Base-by-base conservation (phyloP, 352 stramenopile genomes). In the Pythium brachiatum region DNA sequence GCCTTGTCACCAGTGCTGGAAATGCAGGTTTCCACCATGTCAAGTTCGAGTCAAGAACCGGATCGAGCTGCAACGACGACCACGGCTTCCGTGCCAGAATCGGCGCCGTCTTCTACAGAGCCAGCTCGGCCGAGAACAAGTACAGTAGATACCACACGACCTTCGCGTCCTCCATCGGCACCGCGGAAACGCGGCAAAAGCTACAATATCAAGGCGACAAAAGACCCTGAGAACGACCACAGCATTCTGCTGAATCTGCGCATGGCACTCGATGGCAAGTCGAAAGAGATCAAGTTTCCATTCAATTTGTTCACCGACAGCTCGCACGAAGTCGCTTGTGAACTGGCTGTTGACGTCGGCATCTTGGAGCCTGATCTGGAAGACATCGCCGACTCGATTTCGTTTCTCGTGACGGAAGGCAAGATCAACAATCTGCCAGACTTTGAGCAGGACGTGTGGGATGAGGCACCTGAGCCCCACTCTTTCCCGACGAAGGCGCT, bases 241-340 rank as follows among this genome's bases (percentile, higher is more conserved):
- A 92, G 83, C 38, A 91, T 94, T 34, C 54, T 92, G 57, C 50
- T 98, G 47, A 97, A 94, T 53, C 74, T 98, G 38, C 90, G 86
- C n/a, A 86, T 94, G 60, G 89, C 85, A 62, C 86, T 94, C 36
- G 83, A 94, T 64, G 86, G 90, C 69, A 95, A 97, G 72, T 97
- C 90, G n/a, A 95, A 98, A 72, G 95, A 97, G 59, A 97, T 98
- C 60, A 96, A 98, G 80, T 98, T 98, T 76, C 87, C 92, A 16
- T 98, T 98, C 81, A 95, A 98, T 70, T 73, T 98, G 47, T 96
- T 98, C 23, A 87, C 94, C 31, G 94, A 98, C 72, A 96, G 92
- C 69, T 85, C 92, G 16, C 86, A 98, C 56, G 89, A 98, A 70
- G 90, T 98, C 43, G 93, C 91, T n/a, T 97, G 93, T 52, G 94